These are phyloP conservation scores for Sarocladiaceae sp. DNA, from an alignment of 2,329 filamentous ascomycete species.

Conservation along the genomic window DNA sequence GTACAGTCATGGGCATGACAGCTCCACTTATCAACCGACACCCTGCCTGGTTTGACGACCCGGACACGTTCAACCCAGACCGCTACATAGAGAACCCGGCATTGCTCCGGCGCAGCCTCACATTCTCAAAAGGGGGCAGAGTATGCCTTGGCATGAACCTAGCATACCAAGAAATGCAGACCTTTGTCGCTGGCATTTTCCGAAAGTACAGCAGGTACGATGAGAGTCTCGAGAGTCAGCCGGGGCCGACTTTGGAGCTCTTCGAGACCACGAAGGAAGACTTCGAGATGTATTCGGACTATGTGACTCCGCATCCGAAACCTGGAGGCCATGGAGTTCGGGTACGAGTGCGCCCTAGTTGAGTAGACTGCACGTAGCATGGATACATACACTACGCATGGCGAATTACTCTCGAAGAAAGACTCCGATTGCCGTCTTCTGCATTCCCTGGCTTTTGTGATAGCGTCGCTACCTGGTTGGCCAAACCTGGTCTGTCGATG, in stretches of 20 bases:
- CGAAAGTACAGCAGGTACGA: constrained; percentile 17
- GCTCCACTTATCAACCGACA: constrained; percentile 22
- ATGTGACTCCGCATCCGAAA: constrained; percentile 12
- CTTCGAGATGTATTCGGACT: constrained; percentile 14
- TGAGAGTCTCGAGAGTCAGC: neutral
- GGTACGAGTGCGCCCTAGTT: neutral
- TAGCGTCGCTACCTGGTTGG: too few species aligned
- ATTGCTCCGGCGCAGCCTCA: constrained; percentile 11
- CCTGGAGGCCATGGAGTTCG: constrained; percentile 11
- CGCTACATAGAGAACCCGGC: constrained; percentile 16
- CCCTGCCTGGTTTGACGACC: constrained; percentile 16
- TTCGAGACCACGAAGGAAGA: constrained; percentile 15
- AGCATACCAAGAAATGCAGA: constrained; percentile 18
- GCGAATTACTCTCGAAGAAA: too few species aligned
- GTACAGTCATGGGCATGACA: constrained; percentile 33
- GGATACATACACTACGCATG: too few species aligned
- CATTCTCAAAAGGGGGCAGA: constrained; percentile 15
- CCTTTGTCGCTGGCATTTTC: constrained; percentile 16
- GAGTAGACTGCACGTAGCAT: too few species aligned
- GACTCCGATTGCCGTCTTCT: too few species aligned
- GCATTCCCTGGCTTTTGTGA: too few species aligned
- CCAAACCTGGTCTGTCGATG: too few species aligned
- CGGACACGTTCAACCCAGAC: constrained; percentile 21
- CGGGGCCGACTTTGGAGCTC: constrained; percentile 16
- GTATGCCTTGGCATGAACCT: constrained; percentile 18